Conservation (phyloP, 2,329 filamentous ascomycete species). For the Alternaria solani region DNA sequence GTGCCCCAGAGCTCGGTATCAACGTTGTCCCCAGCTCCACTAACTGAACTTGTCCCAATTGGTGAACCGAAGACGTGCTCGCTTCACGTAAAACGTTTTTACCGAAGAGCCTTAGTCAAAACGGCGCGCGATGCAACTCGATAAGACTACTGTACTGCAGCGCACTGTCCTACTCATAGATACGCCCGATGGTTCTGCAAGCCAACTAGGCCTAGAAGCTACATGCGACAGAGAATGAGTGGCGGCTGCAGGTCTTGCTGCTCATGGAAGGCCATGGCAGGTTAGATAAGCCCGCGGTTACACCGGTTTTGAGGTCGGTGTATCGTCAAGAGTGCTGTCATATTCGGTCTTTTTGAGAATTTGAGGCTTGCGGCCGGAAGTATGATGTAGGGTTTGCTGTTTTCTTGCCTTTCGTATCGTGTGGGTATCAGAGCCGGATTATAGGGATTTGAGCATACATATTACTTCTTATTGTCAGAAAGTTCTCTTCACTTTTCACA, state of each 20-base stretch:
- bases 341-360: conserved; percentile 28
- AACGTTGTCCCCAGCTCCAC: conserved; percentile 18
- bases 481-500: neutral
- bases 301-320: conserved; percentile 28
- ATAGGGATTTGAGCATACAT: conserved; percentile 1
- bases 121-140: conserved; percentile 31
- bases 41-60: conserved; percentile 24
- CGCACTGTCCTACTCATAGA: conserved; percentile 27
- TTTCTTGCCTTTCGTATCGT: conserved; percentile 13
- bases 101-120: conserved; percentile 49
- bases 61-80: conserved; percentile 9
- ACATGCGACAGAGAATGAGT: conserved; percentile 28
- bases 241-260: conserved; percentile 25
- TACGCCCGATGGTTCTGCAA: conserved; percentile 19
- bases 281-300: conserved; percentile 19
- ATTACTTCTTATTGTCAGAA: neutral
- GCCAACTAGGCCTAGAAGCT: conserved; percentile 28
- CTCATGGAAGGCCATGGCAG: conserved; percentile 12
- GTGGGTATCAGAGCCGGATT: neutral
- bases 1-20: conserved; percentile 8
- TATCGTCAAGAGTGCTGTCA: conserved; percentile 36
- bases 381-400: conserved; percentile 22
- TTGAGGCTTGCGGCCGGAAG: conserved; percentile 14
- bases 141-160: conserved; percentile 45
- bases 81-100: conserved; percentile 38